Evolutionary conservation across 257 asterid species (phyloP).

Genomic region (Haberlea rhodopensis): DNA sequence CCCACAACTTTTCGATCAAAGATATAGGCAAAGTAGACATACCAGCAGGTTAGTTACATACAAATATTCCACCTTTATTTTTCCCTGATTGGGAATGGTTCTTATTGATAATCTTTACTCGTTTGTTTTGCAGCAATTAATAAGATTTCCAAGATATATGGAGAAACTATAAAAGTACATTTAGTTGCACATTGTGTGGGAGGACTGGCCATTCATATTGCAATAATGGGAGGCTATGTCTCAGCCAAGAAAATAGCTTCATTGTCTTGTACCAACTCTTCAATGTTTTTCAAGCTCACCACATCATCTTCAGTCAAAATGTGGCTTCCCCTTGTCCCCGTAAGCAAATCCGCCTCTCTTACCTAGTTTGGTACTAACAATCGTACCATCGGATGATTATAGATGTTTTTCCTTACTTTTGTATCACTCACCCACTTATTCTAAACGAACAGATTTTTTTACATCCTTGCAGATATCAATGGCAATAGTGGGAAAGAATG

Average conservation of each 20-base stretch:
- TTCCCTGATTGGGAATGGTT: background rate
- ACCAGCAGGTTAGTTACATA: constrained; percentile 35
- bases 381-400: too few relatives aligned
- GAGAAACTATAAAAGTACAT: constrained; percentile 35
- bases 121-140: constrained; percentile 37
- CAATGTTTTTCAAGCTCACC: constrained; percentile 57
- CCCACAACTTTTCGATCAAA: constrained; percentile 37
- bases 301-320: constrained; percentile 42
- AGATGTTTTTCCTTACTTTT: too few relatives aligned
- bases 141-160: constrained; percentile 36
- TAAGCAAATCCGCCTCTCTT: constrained; percentile 22
- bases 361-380: background rate
- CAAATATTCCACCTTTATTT: too few relatives aligned
- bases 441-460: too few relatives aligned
- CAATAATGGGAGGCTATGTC: constrained; percentile 56
- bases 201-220: constrained; percentile 50
- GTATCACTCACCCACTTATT: too few relatives aligned
- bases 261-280: constrained; percentile 55
- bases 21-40: constrained; percentile 53
- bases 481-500: background rate
- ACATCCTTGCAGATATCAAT: background rate
- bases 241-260: constrained; percentile 47
- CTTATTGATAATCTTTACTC: background rate
- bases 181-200: constrained; percentile 55
- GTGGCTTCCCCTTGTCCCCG: constrained; percentile 61